phyloP scores from a whole-genome alignment of 2,329 filamentous ascomycete species.

The Hypoxylon sp. region DNA sequence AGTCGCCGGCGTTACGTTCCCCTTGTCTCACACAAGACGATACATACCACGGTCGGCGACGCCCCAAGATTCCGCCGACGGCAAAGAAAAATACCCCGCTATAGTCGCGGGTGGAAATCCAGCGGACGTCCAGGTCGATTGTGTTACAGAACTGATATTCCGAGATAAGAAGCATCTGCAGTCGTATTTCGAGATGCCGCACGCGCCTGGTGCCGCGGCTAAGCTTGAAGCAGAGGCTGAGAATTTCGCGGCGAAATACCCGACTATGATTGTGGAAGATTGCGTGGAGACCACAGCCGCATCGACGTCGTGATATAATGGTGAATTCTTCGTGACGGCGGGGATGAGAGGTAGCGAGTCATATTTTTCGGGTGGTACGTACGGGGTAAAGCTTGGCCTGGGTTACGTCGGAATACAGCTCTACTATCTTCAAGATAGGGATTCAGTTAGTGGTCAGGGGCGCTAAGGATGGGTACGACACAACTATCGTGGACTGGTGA shows the following conservation, averaged over 20 bases:
- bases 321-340: not conserved
- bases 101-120: conserved; percentile 19
- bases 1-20: conserved; percentile 25
- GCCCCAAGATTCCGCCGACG: conserved; percentile 11
- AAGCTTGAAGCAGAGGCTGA: conserved; percentile 30
- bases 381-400: too few relatives aligned
- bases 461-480: too few relatives aligned
- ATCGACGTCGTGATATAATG: not conserved
- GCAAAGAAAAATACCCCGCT: conserved; percentile 16
- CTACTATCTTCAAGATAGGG: not conserved
- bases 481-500: too few relatives aligned
- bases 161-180: conserved; percentile 27
- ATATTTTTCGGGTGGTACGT: not conserved
- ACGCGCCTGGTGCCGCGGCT: conserved; percentile 28
- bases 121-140: conserved; percentile 25
- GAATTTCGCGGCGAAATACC: conserved; percentile 28
- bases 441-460: not conserved
- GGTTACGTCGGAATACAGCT: not conserved
- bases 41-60: conserved; percentile 27
- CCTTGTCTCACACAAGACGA: conserved; percentile 25
- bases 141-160: conserved; percentile 32
- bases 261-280: conserved; percentile 26
- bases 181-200: conserved; percentile 28
- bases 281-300: conserved; percentile 12
- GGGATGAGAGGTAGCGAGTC: not conserved